Base-by-base conservation (phyloP, 441 rosid species). In the Erysimum cheiri region DNA sequence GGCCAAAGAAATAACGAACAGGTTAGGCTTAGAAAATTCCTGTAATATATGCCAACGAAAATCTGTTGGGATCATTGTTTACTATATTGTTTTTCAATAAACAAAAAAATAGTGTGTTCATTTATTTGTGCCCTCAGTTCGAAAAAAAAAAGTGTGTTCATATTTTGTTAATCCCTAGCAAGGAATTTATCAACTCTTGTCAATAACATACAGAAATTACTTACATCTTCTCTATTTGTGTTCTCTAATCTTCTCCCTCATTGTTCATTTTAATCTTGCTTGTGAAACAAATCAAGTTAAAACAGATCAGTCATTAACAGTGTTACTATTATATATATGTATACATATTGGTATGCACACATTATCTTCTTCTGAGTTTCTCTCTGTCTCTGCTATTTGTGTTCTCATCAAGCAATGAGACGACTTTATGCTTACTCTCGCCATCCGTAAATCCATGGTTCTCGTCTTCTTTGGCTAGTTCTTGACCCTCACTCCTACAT, bases 61-160 rank as follows among this genome's bases (percentile, higher is more conserved):
- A 35, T 46, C 24, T 43, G 64, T 71, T 62, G 70, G 74, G 48
- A 40, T 62, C 54, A 73, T 73, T 73, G 56, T 59, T 59, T 59
- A 55, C 32, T 31, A 36, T 48, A 26, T 36, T 48, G 37, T 15
- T 28, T 26, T 5, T 13, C 24, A 24, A 47, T 46, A 36, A 57
- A n/a, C 17, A 28, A 7, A 65, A 14, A 43, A 37, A 63, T 6
- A 12, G 14, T 5, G 2, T 50, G n/a, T 4, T 50, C n/a, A 50
- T 26, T 50, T 50, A n/a, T 5, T 3, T 26, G 4, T 50, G 28
- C 52, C 28, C 9, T 47, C 3, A 7, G 8, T 43, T 46, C 52
- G 6, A 52, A 26, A 2, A 26, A 26, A 26, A 3, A 26, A 24
- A 3, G 28, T 26, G 28, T 26, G 28, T 26, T 26, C 28, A 26